Percentiles rank a stretch among this genome's conserved stretches.
These are phyloP conservation scores for Nemania sp. DNA, from an alignment of 2,329 filamentous ascomycete species.

Conservation along the genomic window DNA sequence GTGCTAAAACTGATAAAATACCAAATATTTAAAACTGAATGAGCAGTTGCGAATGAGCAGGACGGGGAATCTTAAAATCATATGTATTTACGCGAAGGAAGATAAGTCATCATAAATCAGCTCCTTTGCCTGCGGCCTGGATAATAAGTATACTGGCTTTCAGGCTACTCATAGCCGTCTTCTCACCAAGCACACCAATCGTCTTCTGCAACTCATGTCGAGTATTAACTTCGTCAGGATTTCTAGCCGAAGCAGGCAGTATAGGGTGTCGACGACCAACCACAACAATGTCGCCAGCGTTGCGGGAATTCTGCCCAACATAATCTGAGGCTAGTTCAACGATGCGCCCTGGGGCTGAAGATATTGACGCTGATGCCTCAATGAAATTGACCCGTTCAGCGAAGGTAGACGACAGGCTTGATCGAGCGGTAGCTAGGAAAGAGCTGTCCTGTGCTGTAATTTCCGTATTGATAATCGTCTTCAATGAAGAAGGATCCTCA, in stretches of 20 bases:
- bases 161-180: constrained; percentile 60
- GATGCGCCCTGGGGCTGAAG: constrained; percentile 48
- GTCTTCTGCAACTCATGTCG: constrained; percentile 52
- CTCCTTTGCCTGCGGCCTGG: constrained; percentile 53
- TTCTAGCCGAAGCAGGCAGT: constrained; percentile 30
- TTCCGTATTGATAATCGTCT: constrained; percentile 36
- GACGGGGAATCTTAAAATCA: no score
- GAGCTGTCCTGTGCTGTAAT: constrained; percentile 42
- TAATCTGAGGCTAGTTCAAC: constrained; percentile 60
- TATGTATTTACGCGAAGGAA: no score
- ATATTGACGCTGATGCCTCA: constrained; percentile 48
- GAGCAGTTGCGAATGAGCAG: no score
- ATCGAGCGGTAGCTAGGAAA: constrained; percentile 42
- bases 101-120: constrained; percentile 20
- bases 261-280: constrained; percentile 58
- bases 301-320: constrained; percentile 62
- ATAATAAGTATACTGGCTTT: constrained; percentile 71
- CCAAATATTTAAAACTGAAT: no score
- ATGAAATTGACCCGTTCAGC: constrained; percentile 50
- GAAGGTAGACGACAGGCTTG: constrained; percentile 40
- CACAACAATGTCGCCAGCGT: constrained; percentile 72
- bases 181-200: constrained; percentile 63
- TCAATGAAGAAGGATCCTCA: constrained; percentile 26
- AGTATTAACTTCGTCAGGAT: constrained; percentile 26
- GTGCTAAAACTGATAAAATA: no score